Evolutionary conservation across 2,329 filamentous ascomycete genomes (phyloP).

Genomic region (Corynespora cassiicola): DNA sequence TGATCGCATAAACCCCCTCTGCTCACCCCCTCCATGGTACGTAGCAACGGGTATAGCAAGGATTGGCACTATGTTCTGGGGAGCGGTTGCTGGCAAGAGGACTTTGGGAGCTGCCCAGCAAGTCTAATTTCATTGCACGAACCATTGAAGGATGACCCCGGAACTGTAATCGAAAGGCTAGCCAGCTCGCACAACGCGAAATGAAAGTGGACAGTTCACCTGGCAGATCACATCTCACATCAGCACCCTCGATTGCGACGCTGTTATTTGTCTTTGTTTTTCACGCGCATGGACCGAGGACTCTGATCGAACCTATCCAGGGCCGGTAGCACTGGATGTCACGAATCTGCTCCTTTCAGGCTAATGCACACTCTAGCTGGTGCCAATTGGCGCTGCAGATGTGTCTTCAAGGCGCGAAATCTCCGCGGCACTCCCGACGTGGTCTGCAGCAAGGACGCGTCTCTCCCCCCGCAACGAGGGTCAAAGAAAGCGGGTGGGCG

Average conservation of each 20-base stretch:
- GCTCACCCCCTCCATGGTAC: not conserved
- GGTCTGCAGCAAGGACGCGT: slow-evolving; percentile 30
- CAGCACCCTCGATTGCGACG: slow-evolving; percentile 9
- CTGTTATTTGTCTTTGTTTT: slow-evolving; percentile 12
- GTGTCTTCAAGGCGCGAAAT: too few relatives aligned
- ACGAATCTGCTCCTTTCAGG: slow-evolving; percentile 16
- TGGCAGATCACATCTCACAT: slow-evolving; percentile 15
- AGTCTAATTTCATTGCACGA: slow-evolving; percentile 6
- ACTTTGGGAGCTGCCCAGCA: slow-evolving; percentile 4
- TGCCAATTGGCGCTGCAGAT: too few relatives aligned
- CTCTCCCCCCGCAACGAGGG: too few relatives aligned
- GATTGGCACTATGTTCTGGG: slow-evolving; percentile 11
- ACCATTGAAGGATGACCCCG: slow-evolving; percentile 8
- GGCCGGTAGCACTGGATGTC: slow-evolving; percentile 19
- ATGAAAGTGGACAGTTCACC: slow-evolving; percentile 6
- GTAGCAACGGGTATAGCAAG: slow-evolving; percentile 15
- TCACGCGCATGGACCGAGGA: slow-evolving; percentile 18
- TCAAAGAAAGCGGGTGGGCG: too few relatives aligned
- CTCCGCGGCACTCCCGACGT: not conserved
- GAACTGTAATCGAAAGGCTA: slow-evolving; percentile 6
- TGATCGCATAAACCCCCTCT: slow-evolving; percentile 3
- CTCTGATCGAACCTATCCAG: slow-evolving; percentile 13
- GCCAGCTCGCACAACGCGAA: slow-evolving; percentile 13
- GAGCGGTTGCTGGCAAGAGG: slow-evolving; percentile 13
- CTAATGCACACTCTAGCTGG: too few relatives aligned